Percentiles rank a stretch among this genome's conserved stretches.
Conservation (phyloP, 495 filamentous ascomycete genomes). For the Tuber indicum region DNA sequence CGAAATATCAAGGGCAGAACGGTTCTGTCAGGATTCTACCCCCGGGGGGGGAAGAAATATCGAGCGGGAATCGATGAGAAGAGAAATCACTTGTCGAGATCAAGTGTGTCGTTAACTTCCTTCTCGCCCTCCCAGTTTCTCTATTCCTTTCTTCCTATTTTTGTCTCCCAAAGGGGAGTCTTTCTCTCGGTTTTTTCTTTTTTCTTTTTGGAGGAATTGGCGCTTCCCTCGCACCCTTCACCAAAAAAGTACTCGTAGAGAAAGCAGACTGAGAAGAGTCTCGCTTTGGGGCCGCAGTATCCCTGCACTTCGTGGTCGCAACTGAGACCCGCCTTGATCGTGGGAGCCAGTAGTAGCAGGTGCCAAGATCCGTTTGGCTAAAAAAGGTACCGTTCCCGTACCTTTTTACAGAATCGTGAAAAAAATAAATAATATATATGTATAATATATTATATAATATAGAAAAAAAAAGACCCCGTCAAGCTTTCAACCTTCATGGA, state of each 20-base stretch:
- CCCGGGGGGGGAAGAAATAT: neutral
- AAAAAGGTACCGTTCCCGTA: constrained; percentile 4
- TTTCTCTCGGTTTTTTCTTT: constrained; percentile 4
- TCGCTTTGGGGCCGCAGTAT: neutral
- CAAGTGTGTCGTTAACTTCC: neutral
- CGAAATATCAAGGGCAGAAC: neutral
- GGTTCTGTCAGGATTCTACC: neutral
- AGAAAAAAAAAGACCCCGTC: neutral
- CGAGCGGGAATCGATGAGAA: constrained; percentile 1
- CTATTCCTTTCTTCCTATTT: neutral
- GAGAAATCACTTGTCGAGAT: neutral
- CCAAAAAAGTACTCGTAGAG: neutral
- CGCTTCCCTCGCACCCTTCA: neutral
- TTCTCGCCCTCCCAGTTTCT: neutral
- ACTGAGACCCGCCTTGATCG: neutral
- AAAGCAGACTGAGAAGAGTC: neutral
- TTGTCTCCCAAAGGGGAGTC: constrained; percentile 15
- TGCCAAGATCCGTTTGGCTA: neutral
- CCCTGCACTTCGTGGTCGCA: constrained; percentile 3
- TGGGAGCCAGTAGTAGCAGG: constrained; percentile 2
- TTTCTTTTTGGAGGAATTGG: constrained; percentile 3
- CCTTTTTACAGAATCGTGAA: neutral
- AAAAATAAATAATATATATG: neutral
- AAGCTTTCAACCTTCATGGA: neutral
- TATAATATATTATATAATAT: too few species aligned